Evolutionary conservation across 345 rosid genomes (phyloP).

Genomic region (Dipteronia dyeriana): DNA sequence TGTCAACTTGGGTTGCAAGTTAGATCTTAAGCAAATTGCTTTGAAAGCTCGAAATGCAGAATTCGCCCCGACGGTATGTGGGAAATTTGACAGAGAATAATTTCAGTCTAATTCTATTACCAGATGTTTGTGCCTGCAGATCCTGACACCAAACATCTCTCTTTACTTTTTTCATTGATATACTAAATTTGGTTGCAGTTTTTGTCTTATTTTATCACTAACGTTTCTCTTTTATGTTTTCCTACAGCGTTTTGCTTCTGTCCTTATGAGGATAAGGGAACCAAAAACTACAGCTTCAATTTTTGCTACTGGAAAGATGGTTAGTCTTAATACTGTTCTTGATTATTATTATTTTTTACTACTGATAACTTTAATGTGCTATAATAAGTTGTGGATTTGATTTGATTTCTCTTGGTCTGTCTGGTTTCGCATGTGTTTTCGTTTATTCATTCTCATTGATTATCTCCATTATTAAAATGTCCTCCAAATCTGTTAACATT

Average conservation of each 20-base stretch:
- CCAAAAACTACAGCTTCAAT: conserved; percentile 86
- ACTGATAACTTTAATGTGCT: too few relatives aligned
- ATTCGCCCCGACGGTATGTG: conserved; percentile 64
- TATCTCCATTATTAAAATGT: not conserved
- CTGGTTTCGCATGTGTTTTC: not conserved
- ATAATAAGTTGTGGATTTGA: not conserved
- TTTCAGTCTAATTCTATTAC: too few relatives aligned
- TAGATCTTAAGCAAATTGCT: conserved; percentile 75
- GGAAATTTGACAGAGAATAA: not conserved
- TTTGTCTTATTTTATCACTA: conserved; percentile 9
- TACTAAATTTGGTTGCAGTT: not conserved
- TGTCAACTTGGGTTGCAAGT: conserved; percentile 71
- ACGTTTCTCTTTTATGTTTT: conserved; percentile 8
- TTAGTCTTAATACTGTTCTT: conserved; percentile 24
- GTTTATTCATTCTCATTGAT: not conserved
- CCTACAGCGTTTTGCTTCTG: conserved; percentile 82
- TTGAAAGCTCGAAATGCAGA: conserved; percentile 81
- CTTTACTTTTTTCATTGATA: not conserved
- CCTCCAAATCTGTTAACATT: not conserved
- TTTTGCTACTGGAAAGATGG: conserved; percentile 90
- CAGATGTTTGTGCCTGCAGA: not conserved
- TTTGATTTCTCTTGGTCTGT: not conserved
- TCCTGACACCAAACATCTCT: not conserved
- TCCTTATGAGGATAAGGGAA: conserved; percentile 88
- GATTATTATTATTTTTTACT: too few relatives aligned